Evolutionary conservation across 1,284 basidiomycete genomes (phyloP).

Genomic region (Ustilago nuda): DNA sequence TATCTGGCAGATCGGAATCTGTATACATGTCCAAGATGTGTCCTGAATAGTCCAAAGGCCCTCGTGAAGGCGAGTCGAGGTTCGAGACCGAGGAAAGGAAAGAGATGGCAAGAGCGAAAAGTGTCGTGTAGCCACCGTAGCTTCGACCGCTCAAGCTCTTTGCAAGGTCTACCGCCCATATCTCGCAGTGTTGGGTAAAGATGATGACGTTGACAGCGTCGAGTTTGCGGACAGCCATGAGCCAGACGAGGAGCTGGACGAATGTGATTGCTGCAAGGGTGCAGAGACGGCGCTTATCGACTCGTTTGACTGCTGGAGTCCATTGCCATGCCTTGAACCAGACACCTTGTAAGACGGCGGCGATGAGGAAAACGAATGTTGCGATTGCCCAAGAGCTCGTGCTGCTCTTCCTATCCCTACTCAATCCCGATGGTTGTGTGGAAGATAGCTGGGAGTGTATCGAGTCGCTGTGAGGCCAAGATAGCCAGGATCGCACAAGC

Average conservation of each 20-base stretch:
- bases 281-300: conserved; percentile 47
- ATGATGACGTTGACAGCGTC: conserved; percentile 62
- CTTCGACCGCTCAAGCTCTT: conserved; percentile 40
- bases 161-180: conserved; percentile 64
- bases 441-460: conserved; percentile 22
- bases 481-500: conserved; percentile 64
- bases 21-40: conserved; percentile 40
- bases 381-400: conserved; percentile 63
- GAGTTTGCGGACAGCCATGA: conserved; percentile 61
- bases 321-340: conserved; percentile 66
- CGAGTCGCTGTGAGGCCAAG: conserved; percentile 53
- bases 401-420: conserved; percentile 6
- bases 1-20: conserved; percentile 52
- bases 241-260: conserved; percentile 60
- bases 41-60: conserved; percentile 13
- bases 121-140: conserved; percentile 58
- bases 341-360: conserved; percentile 50
- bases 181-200: conserved; percentile 67
- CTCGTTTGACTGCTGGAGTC: conserved; percentile 45
- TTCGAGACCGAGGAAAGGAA: conserved; percentile 51
- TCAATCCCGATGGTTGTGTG: neutral
- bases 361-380: conserved; percentile 51
- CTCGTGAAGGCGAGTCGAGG: conserved; percentile 15
- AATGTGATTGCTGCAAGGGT: conserved; percentile 55
- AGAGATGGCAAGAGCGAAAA: conserved; percentile 55